Evolutionary conservation across 2,329 filamentous ascomycete species (phyloP), one percentile per base, ranked within the genome.

Genomic region (Hypoxylon sp.): DNA sequence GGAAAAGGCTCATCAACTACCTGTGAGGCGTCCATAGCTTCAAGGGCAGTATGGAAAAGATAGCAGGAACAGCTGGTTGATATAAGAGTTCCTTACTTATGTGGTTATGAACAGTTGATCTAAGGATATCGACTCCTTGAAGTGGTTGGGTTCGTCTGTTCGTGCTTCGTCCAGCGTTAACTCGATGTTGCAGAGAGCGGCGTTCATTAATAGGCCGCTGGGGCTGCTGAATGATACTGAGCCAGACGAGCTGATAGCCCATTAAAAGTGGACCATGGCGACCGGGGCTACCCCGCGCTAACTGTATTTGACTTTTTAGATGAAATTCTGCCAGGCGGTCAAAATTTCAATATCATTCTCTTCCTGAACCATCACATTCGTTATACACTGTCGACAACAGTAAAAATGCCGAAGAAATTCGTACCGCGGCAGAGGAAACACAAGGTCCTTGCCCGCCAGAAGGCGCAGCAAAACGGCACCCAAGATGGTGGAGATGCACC

Each of bases 351-450:
- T 68, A 34, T 68, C 52, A 17, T 63, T 52, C 32, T 55, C 51
- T 64, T 48, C 71, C 68, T 68, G 68, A 63, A 65, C 51, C 50
- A 48, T 58, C 52, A 53, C 10, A 45, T 52, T 46, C 36, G 43
- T 6, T 66, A 36, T 60, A 10, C 36, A 61, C 46, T 13, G 19
- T 60, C 19, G 30, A 64, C 58, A 66, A 55, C 36, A 45, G 43
- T 25, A 50, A 79, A 73, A 14, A 87, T 87, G 85, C 80, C 80
- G 73, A 81, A 86, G 74, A 81, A 86, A 74, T 90, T 89, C 69
- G 86, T 90, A 1, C 87, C 89, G 38, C 83, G 89, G 25, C 87
- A 90, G 80, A 83, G 89, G 66, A 91, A 91, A 80, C 89, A 90
- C 78, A 91, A 88, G 75, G 89, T 89, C 38, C 82, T 92, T 19